A percentile compares a stretch with the other conserved stretches of the same genome.
These are phyloP conservation scores for Hypocrella siamensis DNA, from an alignment of 2,329 filamentous ascomycete genomes.

Conservation along the genomic window DNA sequence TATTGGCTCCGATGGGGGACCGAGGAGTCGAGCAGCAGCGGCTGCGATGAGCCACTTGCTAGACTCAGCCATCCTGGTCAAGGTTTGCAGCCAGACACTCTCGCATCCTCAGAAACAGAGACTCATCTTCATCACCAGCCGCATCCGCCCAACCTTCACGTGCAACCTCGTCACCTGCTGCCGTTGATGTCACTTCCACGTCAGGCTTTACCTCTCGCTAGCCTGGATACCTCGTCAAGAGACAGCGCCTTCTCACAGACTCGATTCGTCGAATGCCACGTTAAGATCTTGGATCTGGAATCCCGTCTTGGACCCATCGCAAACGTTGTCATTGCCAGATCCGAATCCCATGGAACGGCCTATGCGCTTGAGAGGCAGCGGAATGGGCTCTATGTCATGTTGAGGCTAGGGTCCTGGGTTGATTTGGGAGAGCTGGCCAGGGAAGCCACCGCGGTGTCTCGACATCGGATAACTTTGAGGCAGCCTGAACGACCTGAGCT, in stretches of 20 bases:
- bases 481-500: constrained; percentile 7
- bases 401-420: constrained; percentile 52
- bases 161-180: constrained; percentile 38
- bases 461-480: constrained; percentile 12
- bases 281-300: constrained; percentile 49
- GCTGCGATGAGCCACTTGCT: constrained; percentile 35
- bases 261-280: constrained; percentile 43
- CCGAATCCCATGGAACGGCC: constrained; percentile 34
- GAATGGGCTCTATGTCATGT: constrained; percentile 47
- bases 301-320: constrained; percentile 37
- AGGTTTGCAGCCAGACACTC: constrained; percentile 21
- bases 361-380: constrained; percentile 54
- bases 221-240: constrained; percentile 38
- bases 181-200: constrained; percentile 48
- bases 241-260: constrained; percentile 33
- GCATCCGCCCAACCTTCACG: constrained; percentile 34
- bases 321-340: constrained; percentile 44
- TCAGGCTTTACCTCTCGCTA: constrained; percentile 42
- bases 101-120: background rate
- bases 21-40: constrained; percentile 20
- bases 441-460: constrained; percentile 26
- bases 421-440: constrained; percentile 37
- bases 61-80: constrained; percentile 33
- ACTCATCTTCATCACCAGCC: constrained; percentile 25
- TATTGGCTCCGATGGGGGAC: constrained; percentile 13